Base-by-base conservation (phyloP, 768 basidiomycete species). In the Termitomyces sp. region DNA sequence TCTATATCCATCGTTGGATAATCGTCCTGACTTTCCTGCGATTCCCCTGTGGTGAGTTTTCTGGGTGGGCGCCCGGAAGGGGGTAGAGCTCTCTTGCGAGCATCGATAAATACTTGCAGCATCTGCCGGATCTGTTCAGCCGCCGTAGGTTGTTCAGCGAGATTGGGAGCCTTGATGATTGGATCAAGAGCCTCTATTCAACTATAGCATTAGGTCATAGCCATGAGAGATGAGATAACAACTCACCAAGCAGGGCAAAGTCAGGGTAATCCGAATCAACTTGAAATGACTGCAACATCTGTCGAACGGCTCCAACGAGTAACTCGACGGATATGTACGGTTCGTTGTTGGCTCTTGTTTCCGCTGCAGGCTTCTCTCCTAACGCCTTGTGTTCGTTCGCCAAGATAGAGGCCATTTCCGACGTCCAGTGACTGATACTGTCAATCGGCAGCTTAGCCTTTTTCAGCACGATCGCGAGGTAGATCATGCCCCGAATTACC, bases 1-100 rank as follows among this genome's bases (percentile, higher is more conserved):
- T 83, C 79, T 41, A 86, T 64, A 44, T 74, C 72, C 23, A 66
- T 53, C 26, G 60, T 60, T 15, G 78, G 82, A 60, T 84, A 93
- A 52, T 87, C 84, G 55, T 92, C 89, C 64, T 94, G 90, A 60
- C 87, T 91, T 58, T 92, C 91, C 63, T 83, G 81, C 44, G 77
- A 78, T 38, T 80, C 80, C 17, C 65, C 66, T 8, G 61, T 59
- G 15, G 45, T 59, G 37, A 65, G 65, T 33, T 58, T 60, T n/a
- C 68, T 58, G 4, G 65, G 57, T 6, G 70, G 70, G 1, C 70
- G 75, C 30, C 70, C 66, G 0, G 75, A 78, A 19, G 69, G 69
- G 10, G 83, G 83, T 28, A 87, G 62, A 31, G 77, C 76, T 12
- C 60, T 67, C 12, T 70, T 64, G 35, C 90, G 78, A 17, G 77